Base-by-base conservation (phyloP, 1,284 basidiomycete genomes). In the Marasmius sp. region DNA sequence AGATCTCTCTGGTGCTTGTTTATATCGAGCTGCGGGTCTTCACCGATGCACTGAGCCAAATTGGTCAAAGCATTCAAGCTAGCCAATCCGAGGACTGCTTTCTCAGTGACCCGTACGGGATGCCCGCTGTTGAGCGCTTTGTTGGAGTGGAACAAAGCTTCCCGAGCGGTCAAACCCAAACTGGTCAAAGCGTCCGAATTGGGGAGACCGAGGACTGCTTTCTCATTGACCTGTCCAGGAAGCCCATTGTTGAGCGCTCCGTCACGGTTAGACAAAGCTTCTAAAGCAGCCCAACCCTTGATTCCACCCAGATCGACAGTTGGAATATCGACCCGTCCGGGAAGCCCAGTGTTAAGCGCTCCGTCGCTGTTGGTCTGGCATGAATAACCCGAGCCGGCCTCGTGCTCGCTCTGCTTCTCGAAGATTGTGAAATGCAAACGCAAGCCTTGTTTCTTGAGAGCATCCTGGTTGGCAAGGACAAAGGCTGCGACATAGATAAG, bases 331-430 rank as follows among this genome's bases (percentile, higher is more conserved):
- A 58, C 57, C 27, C 22, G 5, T 37, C 57, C 45, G 39, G 57
- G 38, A 34, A 58, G 18, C 14, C 41, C 41, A 12, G 57, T 58
- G 57, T 58, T 58, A 5, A 58, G 16, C 6, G 57, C 45, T 5
- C 41, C 57, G 27, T 58, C 57, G 43, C 57, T 20, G 22, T 52
- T 52, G 10, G 45, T 58, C 43, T 45, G 45, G 54, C n/a, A 56
- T 38, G 54, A 56, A 39, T 56, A 16, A 6, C 54, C 54, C 45
- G 43, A 58, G 12, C 57, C 57, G 10, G 43, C 57, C 22, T 58
- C 33, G 12, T 36, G 11, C 22, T 58, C 47, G 10, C 7, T 8
- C 27, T 58, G 57, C 10, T 18, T 53, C 43, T 58, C 57, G 20
- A n/a, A 58, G 47, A 58, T 49, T 6, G 43, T 10, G 20, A 36